These are phyloP conservation scores for Colletotrichum euphorbiae DNA, from an alignment of 2,329 filamentous ascomycete genomes.

Conservation along the genomic window DNA sequence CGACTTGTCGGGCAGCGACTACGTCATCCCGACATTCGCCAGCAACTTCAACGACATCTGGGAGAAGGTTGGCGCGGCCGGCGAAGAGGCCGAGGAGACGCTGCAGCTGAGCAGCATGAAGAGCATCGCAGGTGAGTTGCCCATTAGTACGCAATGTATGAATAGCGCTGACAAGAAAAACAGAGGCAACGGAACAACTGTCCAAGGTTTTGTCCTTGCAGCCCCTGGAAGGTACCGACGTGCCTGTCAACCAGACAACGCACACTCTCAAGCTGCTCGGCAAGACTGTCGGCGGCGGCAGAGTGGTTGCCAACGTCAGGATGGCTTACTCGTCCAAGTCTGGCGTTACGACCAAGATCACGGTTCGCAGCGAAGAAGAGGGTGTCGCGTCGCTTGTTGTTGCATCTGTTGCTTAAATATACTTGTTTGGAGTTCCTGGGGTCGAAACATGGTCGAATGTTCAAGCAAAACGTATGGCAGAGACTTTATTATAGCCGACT, in stretches of 20 bases:
- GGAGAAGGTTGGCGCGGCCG: slow-evolving; percentile 90
- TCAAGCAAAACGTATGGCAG: slow-evolving; percentile 32
- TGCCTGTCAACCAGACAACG: slow-evolving; percentile 87
- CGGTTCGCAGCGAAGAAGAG: slow-evolving; percentile 91
- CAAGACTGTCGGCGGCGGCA: slow-evolving; percentile 91
- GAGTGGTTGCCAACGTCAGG: slow-evolving; percentile 86
- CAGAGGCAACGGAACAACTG: slow-evolving; percentile 93
- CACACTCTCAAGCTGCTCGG: slow-evolving; percentile 96
- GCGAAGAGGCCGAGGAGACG: slow-evolving; percentile 92
- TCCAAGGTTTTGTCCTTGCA: slow-evolving; percentile 89
- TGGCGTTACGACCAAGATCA: slow-evolving; percentile 96
- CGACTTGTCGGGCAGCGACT: slow-evolving; percentile 91
- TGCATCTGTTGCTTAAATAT: slow-evolving; percentile 79
- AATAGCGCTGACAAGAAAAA: slow-evolving; percentile 40
- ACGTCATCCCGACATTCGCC: slow-evolving; percentile 91
- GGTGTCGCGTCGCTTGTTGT: slow-evolving; percentile 87
- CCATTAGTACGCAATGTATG: neutral
- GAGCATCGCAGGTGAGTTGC: slow-evolving; percentile 86
- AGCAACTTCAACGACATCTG: slow-evolving; percentile 96
- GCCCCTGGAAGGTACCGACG: slow-evolving; percentile 92
- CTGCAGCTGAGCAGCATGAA: slow-evolving; percentile 88
- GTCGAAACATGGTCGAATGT: slow-evolving; percentile 38
- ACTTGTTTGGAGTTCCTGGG: slow-evolving; percentile 39
- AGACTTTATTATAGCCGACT: slow-evolving; percentile 30
- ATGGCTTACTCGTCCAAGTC: slow-evolving; percentile 96